Evolutionary conservation across 139 green algal genomes (phyloP).

Genomic region (Axilococcus clingmanii): DNA sequence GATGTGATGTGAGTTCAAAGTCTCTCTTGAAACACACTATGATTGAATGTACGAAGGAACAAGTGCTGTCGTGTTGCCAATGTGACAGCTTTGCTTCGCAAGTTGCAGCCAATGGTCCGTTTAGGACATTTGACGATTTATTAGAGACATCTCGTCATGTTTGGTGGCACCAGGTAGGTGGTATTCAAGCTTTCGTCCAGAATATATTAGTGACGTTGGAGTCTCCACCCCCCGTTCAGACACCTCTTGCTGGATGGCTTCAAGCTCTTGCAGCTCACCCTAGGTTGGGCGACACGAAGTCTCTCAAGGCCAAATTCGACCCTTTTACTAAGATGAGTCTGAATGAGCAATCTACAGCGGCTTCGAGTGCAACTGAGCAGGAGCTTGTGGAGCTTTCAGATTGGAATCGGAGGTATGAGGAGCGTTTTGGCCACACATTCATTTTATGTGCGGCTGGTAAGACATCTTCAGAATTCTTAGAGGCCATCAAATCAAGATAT

Average conservation of each 20-base stretch:
- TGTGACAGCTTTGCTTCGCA: constrained; percentile 31
- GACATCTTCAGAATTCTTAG: constrained; percentile 52
- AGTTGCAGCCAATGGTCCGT: constrained; percentile 27
- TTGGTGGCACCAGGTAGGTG: constrained; percentile 57
- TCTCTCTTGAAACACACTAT: too few species aligned
- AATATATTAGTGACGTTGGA: not conserved
- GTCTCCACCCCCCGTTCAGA: constrained; percentile 7
- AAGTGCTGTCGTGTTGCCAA: constrained; percentile 25
- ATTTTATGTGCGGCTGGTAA: constrained; percentile 81
- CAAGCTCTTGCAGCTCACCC: constrained; percentile 82
- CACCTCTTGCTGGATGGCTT: constrained; percentile 61
- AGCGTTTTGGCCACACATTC: constrained; percentile 87
- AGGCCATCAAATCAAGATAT: constrained; percentile 37
- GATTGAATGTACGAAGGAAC: not conserved
- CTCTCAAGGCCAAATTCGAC: constrained; percentile 15
- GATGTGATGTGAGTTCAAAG: too few species aligned
- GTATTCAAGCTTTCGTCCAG: not conserved
- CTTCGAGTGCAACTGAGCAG: not conserved
- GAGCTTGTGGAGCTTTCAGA: constrained; percentile 39
- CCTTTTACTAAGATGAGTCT: constrained; percentile 37
- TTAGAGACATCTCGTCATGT: constrained; percentile 30
- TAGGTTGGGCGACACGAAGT: constrained; percentile 66
- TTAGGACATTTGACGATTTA: constrained; percentile 18
- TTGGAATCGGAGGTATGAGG: constrained; percentile 68
- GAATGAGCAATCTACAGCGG: constrained; percentile 42